A percentile compares a stretch with the other conserved stretches of the same genome.
Evolutionary conservation across 2,329 filamentous ascomycete species (phyloP).

Genomic region (Epichloe coenophiala): DNA sequence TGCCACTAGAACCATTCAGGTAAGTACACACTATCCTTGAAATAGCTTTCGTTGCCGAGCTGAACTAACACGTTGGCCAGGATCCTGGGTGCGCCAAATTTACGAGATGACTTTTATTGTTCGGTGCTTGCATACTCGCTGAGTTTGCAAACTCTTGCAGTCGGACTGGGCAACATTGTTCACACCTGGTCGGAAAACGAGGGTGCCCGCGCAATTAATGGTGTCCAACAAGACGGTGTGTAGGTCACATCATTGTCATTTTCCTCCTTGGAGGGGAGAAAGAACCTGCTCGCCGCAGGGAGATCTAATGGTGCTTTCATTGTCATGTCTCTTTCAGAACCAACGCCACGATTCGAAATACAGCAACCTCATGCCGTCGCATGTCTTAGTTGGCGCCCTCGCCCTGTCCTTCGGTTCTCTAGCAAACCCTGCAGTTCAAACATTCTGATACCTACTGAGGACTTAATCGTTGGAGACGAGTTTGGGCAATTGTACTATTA

Average conservation of each 20-base stretch:
- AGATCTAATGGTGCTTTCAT: slow-evolving; percentile 63
- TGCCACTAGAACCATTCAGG: slow-evolving; percentile 69
- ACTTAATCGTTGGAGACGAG: slow-evolving; percentile 79
- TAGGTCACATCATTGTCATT: slow-evolving; percentile 81
- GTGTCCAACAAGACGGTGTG: slow-evolving; percentile 11
- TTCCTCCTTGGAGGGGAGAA: slow-evolving; percentile 62
- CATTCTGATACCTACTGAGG: slow-evolving; percentile 54
- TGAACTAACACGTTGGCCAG: slow-evolving; percentile 21
- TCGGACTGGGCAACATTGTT: slow-evolving; percentile 65
- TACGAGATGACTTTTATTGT: slow-evolving; percentile 96
- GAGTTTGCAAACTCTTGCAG: slow-evolving; percentile 62
- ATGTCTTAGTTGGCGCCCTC: slow-evolving; percentile 71
- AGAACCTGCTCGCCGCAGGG: slow-evolving; percentile 73
- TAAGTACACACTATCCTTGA: slow-evolving; percentile 24
- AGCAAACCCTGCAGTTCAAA: slow-evolving; percentile 32
- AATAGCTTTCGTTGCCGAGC: not conserved
- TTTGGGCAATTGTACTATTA: slow-evolving; percentile 76
- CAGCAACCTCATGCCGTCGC: slow-evolving; percentile 60
- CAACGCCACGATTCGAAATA: slow-evolving; percentile 58
- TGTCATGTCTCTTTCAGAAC: slow-evolving; percentile 65
- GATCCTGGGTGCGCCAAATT: slow-evolving; percentile 73
- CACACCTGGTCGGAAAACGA: slow-evolving; percentile 78
- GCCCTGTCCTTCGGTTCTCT: slow-evolving; percentile 36
- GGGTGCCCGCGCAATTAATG: slow-evolving; percentile 42
- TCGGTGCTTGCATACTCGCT: slow-evolving; percentile 76